Evolutionary conservation across 2,329 filamentous ascomycete species (phyloP), one percentile per base, ranked within the genome.

Genomic region (Calycina marina): DNA sequence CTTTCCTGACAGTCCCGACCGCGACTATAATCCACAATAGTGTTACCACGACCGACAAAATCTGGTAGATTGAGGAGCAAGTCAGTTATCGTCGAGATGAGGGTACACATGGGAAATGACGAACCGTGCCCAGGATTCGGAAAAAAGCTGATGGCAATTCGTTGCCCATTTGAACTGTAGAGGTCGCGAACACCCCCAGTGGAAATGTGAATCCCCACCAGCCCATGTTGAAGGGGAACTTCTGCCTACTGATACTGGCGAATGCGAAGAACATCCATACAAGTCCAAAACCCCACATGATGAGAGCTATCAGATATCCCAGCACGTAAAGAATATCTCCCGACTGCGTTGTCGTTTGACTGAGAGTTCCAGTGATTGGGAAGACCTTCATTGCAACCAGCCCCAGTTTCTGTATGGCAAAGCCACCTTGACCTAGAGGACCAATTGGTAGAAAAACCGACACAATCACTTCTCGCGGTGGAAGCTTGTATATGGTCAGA

Each of bases 381-480:
- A 41, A 41, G 22, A 36, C 14, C 24, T 14, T 25, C 28, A 36
- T 17, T 28, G 39, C 20, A 16, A 38, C 36, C 24, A 36, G 10
- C 6, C 39, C 39, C 16, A 41, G 11, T 16, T 30, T 17, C 28
- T 38, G 49, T 35, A 45, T 54, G 43, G 59, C 65, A 47, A 69
- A 80, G 2, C 69, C 72, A 13, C 73, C 75, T 48, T 77, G 69
- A 0, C 74, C 74, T 1, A 78, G 55, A 0, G 75, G 74, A 0
- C 76, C 73, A 1, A 80, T 58, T 2, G 76, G 75, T 0, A 81
- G 55, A 41, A 80, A 77, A 6, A 70, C 66, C 4, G 68, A 75
- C 4, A 78, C 72, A 29, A 80, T 72, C 38, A 72, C 67, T 43
- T 77, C 76, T 31, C 66, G 62, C 2, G 72, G 66, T 0, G 74